Conservation (phyloP, 2,329 filamentous ascomycete genomes). For the Orbilia brochopaga region DNA sequence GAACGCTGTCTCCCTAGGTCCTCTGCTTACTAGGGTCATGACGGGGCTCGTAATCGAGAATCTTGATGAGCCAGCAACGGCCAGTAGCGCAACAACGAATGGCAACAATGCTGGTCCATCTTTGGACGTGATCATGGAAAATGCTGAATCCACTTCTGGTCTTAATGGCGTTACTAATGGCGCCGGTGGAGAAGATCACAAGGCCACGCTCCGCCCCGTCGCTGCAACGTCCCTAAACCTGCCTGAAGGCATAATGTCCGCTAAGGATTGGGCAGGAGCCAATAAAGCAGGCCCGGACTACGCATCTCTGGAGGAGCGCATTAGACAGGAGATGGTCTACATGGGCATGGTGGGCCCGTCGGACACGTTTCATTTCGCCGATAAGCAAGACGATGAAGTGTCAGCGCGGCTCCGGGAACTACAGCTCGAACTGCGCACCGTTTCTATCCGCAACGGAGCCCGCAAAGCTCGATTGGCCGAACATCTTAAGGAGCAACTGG, state of each 20-base stretch:
- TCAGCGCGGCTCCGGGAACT: conserved; percentile 85
- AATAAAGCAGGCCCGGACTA: conserved; percentile 78
- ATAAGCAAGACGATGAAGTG: conserved; percentile 91
- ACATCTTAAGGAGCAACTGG: conserved; percentile 88
- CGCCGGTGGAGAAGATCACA: conserved; percentile 40
- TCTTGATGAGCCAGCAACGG: conserved; percentile 54
- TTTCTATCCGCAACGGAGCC: conserved; percentile 86
- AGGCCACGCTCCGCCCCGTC: conserved; percentile 45
- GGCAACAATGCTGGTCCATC: conserved; percentile 58
- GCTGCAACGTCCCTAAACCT: conserved; percentile 44
- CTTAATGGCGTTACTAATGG: conserved; percentile 58
- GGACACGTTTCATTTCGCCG: conserved; percentile 72
- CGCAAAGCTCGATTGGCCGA: conserved; percentile 86
- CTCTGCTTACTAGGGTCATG: conserved; percentile 80
- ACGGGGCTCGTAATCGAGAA: conserved; percentile 80
- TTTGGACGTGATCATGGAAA: conserved; percentile 49
- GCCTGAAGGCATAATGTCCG: conserved; percentile 64
- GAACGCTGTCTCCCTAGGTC: conserved; percentile 85
- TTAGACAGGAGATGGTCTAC: conserved; percentile 87
- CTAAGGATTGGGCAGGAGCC: conserved; percentile 73
- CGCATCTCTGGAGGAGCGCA: conserved; percentile 82
- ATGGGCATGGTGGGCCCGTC: conserved; percentile 82
- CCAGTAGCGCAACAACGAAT: conserved; percentile 53
- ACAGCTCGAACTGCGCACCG: conserved; percentile 79
- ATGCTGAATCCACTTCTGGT: conserved; percentile 45